Conservation (phyloP, 2,329 filamentous ascomycete genomes). For the Sclerotinia minor region DNA sequence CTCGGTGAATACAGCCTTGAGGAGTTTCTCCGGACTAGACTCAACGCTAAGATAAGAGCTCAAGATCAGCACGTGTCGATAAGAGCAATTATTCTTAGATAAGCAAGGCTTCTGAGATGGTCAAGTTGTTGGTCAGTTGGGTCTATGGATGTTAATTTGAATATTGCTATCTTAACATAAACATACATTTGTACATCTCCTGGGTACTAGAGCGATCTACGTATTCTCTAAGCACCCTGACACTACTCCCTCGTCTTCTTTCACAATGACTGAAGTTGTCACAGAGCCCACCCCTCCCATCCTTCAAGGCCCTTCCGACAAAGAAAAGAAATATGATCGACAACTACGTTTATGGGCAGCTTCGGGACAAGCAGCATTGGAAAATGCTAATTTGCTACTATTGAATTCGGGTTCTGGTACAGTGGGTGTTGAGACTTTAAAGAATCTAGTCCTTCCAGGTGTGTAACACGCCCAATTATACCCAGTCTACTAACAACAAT, state of each 20-base stretch:
- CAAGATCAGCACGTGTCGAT: slow-evolving; percentile 1
- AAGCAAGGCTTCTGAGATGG: slow-evolving; percentile 21
- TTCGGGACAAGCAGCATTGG: slow-evolving; percentile 83
- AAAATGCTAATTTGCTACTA: slow-evolving; percentile 87
- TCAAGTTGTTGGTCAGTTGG: neutral
- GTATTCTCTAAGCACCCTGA: too few relatives aligned
- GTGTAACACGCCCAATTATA: slow-evolving; percentile 30
- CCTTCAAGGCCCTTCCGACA: slow-evolving; percentile 56
- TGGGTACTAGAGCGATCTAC: neutral
- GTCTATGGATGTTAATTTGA: neutral
- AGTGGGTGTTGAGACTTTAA: slow-evolving; percentile 85
- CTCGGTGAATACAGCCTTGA: slow-evolving; percentile 1
- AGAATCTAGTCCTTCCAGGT: slow-evolving; percentile 94
- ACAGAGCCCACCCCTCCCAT: slow-evolving; percentile 45
- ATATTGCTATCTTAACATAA: neutral
- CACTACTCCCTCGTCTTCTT: too few relatives aligned
- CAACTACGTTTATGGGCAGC: slow-evolving; percentile 96
- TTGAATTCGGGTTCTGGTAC: slow-evolving; percentile 86
- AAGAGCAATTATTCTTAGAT: slow-evolving; percentile 16
- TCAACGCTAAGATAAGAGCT: slow-evolving; percentile 20
- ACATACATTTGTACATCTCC: neutral
- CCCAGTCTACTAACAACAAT: slow-evolving; percentile 25
- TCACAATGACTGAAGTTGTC: slow-evolving; percentile 37
- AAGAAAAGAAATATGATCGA: slow-evolving; percentile 83
- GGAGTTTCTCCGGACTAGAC: neutral